These are phyloP conservation scores for Chloris gayana DNA, from an alignment of 176 grass and related monocot genomes.

Conservation along the genomic window DNA sequence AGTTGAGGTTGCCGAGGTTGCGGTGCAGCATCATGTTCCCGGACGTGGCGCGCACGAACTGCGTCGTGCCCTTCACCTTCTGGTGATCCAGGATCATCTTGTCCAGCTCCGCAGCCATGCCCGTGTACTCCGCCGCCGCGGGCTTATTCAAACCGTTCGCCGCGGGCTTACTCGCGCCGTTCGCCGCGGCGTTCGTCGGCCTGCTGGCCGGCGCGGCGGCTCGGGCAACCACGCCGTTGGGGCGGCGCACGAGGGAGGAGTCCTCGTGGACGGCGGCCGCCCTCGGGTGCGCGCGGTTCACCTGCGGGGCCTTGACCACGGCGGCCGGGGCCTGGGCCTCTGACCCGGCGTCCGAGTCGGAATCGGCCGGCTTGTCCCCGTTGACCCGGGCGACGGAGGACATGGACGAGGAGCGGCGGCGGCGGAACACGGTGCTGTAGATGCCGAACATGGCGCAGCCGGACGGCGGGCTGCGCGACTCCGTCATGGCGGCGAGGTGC, in stretches of 20 bases:
- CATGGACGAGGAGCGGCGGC: constrained; percentile 65
- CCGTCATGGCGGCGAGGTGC: constrained; percentile 48
- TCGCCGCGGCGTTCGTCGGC: constrained; percentile 12
- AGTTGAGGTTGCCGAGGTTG: constrained; percentile 82
- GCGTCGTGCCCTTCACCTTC: constrained; percentile 54
- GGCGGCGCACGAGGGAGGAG: constrained; percentile 40
- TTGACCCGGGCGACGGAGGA: constrained; percentile 54
- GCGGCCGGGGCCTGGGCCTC: background rate
- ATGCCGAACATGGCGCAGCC: constrained; percentile 81
- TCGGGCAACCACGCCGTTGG: background rate
- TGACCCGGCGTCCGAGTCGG: background rate
- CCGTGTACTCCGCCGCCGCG: constrained; percentile 49
- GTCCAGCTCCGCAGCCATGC: constrained; percentile 80
- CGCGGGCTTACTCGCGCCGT: constrained; percentile 21
- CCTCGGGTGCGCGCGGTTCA: constrained; percentile 27
- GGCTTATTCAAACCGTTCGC: background rate
- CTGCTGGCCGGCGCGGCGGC: background rate
- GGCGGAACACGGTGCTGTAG: constrained; percentile 73
- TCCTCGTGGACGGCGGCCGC: constrained; percentile 24
- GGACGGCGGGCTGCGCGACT: constrained; percentile 54
- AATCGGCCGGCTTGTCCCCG: background rate
- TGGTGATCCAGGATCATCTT: constrained; percentile 81
- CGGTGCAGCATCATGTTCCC: constrained; percentile 91
- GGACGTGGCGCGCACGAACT: constrained; percentile 74
- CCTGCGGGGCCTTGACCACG: background rate